Evolutionary conservation across 805 yeast species (phyloP).

Genomic region (Wickerhamomyces queroliae): DNA sequence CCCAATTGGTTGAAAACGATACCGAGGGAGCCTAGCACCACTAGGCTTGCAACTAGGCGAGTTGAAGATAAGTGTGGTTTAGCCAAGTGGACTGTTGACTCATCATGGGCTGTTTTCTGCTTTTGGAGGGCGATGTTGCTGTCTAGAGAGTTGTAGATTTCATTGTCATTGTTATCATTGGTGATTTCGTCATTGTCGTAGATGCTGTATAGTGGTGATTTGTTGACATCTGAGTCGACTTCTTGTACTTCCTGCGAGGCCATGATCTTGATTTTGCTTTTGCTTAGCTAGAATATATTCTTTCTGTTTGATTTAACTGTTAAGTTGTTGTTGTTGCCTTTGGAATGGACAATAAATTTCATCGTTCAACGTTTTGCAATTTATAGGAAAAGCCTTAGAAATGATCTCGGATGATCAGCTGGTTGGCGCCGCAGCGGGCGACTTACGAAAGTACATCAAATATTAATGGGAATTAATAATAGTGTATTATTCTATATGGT

Average conservation of each 20-base stretch:
- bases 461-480: too few relatives aligned
- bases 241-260: slow-evolving; percentile 8
- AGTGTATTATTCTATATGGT: too few relatives aligned
- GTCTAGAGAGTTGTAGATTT: slow-evolving; percentile 26
- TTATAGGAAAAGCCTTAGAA: too few relatives aligned
- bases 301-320: too few relatives aligned
- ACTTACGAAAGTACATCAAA: too few relatives aligned
- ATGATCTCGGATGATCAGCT: too few relatives aligned
- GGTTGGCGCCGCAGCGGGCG: too few relatives aligned
- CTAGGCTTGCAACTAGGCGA: slow-evolving; percentile 5
- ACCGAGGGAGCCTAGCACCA: slow-evolving; percentile 38
- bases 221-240: slow-evolving; percentile 32
- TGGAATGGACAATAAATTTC: too few relatives aligned
- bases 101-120: slow-evolving; percentile 20
- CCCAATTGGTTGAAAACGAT: slow-evolving; percentile 47
- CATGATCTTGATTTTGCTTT: neutral
- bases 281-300: neutral
- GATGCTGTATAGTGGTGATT: slow-evolving; percentile 44
- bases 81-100: neutral
- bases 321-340: too few relatives aligned
- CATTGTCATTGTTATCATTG: slow-evolving; percentile 22
- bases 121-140: slow-evolving; percentile 25
- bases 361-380: too few relatives aligned
- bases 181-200: slow-evolving; percentile 36
- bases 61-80: neutral